These are phyloP conservation scores for Suillus cothurnatus DNA, from an alignment of 768 basidiomycete species.

Conservation along the genomic window DNA sequence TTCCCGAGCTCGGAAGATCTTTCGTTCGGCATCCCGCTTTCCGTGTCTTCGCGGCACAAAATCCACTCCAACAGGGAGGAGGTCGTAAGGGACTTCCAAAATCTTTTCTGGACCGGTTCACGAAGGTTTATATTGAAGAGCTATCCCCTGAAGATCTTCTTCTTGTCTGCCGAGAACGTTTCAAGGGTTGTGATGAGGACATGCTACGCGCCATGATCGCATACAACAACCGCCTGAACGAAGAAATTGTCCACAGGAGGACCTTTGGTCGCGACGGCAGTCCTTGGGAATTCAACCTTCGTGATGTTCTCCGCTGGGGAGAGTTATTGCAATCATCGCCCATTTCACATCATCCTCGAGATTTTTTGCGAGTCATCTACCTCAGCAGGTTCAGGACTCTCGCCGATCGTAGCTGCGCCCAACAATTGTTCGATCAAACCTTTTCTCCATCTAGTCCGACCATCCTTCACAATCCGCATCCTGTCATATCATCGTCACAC, in stretches of 20 bases:
- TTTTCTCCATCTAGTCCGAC: slow-evolving; percentile 43
- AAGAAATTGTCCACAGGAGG: slow-evolving; percentile 62
- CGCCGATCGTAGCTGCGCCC: slow-evolving; percentile 62
- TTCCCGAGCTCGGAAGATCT: slow-evolving; percentile 90
- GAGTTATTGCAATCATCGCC: slow-evolving; percentile 45
- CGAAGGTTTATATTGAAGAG: slow-evolving; percentile 94
- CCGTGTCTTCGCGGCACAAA: slow-evolving; percentile 97
- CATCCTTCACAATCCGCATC: slow-evolving; percentile 39
- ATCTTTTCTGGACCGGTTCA: slow-evolving; percentile 97
- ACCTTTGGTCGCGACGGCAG: slow-evolving; percentile 77
- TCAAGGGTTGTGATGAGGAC: slow-evolving; percentile 57
- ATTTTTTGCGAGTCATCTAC: slow-evolving; percentile 74
- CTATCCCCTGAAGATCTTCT: slow-evolving; percentile 76
- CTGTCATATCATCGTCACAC: slow-evolving; percentile 41
- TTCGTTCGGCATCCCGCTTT: slow-evolving; percentile 92
- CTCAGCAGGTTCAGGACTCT: slow-evolving; percentile 80
- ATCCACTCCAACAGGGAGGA: slow-evolving; percentile 94
- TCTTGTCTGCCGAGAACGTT: slow-evolving; percentile 74
- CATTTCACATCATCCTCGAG: slow-evolving; percentile 50
- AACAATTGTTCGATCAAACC: slow-evolving; percentile 52
- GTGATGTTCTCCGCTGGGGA: slow-evolving; percentile 92
- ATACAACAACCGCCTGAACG: slow-evolving; percentile 74
- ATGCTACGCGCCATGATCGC: slow-evolving; percentile 74
- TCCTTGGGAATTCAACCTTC: slow-evolving; percentile 98
- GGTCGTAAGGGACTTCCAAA: slow-evolving; percentile 97